Percentiles rank a stretch among this genome's conserved stretches.
Evolutionary conservation across 2,329 filamentous ascomycete genomes (phyloP).

Genomic region (Exophiala xenobiotica): DNA sequence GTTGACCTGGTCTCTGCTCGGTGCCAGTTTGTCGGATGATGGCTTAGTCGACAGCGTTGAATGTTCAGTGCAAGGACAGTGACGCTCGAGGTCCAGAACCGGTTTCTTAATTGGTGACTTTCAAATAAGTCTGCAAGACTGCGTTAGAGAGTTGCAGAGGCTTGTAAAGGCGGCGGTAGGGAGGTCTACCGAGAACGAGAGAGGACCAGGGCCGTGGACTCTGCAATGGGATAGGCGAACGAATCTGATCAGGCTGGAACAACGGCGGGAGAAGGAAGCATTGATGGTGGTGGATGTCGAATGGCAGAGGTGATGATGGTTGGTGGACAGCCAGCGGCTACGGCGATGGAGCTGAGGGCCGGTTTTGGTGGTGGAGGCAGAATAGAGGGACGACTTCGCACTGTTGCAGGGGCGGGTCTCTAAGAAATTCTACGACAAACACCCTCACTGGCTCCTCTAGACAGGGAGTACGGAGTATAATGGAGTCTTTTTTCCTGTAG

Average conservation of each 20-base stretch:
- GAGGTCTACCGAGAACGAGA: not conserved
- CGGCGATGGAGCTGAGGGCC: not conserved
- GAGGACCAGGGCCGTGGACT: not conserved
- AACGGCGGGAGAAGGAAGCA: constrained; percentile 5
- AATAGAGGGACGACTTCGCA: too few species aligned
- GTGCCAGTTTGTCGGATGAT: not conserved
- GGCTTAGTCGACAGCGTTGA: constrained; percentile 2
- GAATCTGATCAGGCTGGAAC: constrained; percentile 14
- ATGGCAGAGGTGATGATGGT: not conserved
- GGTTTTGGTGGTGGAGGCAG: too few species aligned
- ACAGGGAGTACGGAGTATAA: too few species aligned
- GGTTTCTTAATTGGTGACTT: not conserved
- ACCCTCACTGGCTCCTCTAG: not conserved
- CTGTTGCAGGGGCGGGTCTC: too few species aligned
- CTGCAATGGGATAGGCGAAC: not conserved
- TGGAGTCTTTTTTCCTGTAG: too few species aligned
- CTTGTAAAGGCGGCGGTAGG: not conserved
- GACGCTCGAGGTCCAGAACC: not conserved
- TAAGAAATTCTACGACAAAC: not conserved
- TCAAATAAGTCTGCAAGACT: not conserved
- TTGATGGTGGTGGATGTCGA: not conserved
- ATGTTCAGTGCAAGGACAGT: not conserved
- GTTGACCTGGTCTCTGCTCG: constrained; percentile 6
- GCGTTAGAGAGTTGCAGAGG: not conserved
- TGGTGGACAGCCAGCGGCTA: not conserved